These are phyloP conservation scores for Amanita phalloides DNA, from an alignment of 768 basidiomycete species.

Conservation along the genomic window DNA sequence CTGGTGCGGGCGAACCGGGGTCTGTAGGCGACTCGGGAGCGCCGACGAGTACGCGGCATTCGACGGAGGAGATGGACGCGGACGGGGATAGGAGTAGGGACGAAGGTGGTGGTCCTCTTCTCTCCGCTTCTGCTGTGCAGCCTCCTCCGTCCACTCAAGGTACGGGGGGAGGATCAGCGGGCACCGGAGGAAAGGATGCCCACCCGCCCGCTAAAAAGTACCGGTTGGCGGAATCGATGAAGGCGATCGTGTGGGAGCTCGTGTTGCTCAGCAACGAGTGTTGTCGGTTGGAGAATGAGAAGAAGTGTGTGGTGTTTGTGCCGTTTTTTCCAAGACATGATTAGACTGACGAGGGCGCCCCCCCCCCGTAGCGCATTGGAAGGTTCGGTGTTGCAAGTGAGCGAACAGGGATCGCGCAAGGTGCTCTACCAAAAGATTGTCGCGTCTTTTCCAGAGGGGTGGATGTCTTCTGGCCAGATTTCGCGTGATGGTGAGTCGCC, in stretches of 20 bases:
- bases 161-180: not conserved
- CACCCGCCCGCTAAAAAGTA: slow-evolving; percentile 73
- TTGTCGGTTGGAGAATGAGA: slow-evolving; percentile 48
- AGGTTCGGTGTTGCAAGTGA: slow-evolving; percentile 58
- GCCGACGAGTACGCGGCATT: slow-evolving; percentile 26
- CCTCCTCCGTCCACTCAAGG: not conserved
- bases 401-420: slow-evolving; percentile 76
- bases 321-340: not conserved
- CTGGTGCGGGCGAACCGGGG: slow-evolving; percentile 10
- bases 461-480: slow-evolving; percentile 81
- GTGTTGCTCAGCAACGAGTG: slow-evolving; percentile 78
- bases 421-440: slow-evolving; percentile 78
- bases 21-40: not conserved
- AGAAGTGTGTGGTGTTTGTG: slow-evolving; percentile 22
- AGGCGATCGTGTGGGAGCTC: slow-evolving; percentile 68
- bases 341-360: not conserved
- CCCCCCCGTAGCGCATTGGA: slow-evolving; percentile 37
- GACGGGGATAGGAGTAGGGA: slow-evolving; percentile 18
- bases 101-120: slow-evolving; percentile 14
- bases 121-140: slow-evolving; percentile 13
- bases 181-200: slow-evolving; percentile 20
- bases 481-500: slow-evolving; percentile 65
- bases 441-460: slow-evolving; percentile 70
- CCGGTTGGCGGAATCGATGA: slow-evolving; percentile 72
- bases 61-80: slow-evolving; percentile 37